Evolutionary conservation across 352 stramenopile species (phyloP), one percentile per base, ranked within the genome.

Genomic region (Phytophthora citrophthora): DNA sequence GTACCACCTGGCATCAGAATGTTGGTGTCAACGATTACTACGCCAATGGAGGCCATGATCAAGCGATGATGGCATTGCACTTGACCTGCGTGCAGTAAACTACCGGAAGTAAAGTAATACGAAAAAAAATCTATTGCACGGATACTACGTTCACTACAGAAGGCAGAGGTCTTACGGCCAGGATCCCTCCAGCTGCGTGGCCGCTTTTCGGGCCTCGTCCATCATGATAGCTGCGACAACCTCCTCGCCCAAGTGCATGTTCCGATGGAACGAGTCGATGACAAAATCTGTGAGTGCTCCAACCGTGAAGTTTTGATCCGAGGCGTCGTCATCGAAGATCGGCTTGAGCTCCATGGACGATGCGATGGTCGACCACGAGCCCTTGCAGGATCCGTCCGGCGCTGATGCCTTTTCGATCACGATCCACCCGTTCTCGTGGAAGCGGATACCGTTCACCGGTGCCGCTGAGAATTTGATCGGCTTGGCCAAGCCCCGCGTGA

Each of bases 391-490:
- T 8, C 41, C 55, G 31, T 68, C 60, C 23, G 39, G 24, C 3
- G 64, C 43, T 2, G 61, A 34, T 20, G 47, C 64, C 44, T 64
- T 66, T 43, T 76, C 66, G 11, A 84, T 55, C n/a, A 84, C 52
- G 15, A 79, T 34, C 67, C 73, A 89, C 5, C 73, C 75, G 39
- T 71, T 68, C 55, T 84, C 74, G 7, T 77, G 59, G 46, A 89
- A 80, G 15, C 69, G 53, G 32, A 83, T 66, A 39, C 73, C 75
- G 1, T 76, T 67, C 39, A 86, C 60, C 0, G 69, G 72, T 13
- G 58, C 65, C 11, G 72, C 75, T 1, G 61, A 76, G 51, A 86
- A 79, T 52, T 73, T 72, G 23, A 81, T 68, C 0, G 77, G 75
- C 24, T 83, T 79, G 24, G 83, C 55, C 9, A 76, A 23, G 2